phyloP scores from a whole-genome alignment of 495 filamentous ascomycete species.

The Parathielavia hyrcaniae region DNA sequence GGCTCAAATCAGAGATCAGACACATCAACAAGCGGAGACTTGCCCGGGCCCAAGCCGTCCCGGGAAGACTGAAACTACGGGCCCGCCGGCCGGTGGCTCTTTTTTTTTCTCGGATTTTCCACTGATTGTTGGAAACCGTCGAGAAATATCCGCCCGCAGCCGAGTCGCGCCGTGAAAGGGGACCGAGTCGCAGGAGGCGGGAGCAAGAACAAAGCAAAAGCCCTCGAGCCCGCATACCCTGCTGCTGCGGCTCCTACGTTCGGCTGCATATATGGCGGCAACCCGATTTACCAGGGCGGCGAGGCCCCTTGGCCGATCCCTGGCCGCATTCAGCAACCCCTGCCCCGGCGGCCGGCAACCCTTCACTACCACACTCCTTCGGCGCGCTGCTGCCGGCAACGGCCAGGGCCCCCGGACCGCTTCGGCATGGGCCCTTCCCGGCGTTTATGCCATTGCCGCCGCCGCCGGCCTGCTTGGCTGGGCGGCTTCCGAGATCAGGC shows the following conservation, averaged over 20 bases:
- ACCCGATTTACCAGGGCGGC: constrained; percentile 27
- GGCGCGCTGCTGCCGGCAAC: constrained; percentile 18
- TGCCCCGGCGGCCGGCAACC: constrained; percentile 16
- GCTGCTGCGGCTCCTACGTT: constrained; percentile 16
- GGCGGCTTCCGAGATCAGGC: constrained; percentile 31
- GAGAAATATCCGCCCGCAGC: no score
- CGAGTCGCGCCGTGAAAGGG: neutral
- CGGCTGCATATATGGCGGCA: constrained; percentile 34
- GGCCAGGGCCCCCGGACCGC: constrained; percentile 12
- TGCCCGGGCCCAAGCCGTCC: neutral
- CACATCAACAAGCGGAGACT: neutral
- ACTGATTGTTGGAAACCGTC: neutral
- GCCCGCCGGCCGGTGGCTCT: constrained; percentile 2
- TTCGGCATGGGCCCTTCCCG: constrained; percentile 30
- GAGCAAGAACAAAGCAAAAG: constrained; percentile 7
- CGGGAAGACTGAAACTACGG: neutral
- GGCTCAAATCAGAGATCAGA: neutral
- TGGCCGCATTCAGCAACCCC: constrained; percentile 8
- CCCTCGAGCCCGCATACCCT: neutral
- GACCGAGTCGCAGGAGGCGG: constrained; percentile 1
- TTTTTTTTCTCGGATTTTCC: neutral
- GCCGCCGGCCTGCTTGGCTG: constrained; percentile 41
- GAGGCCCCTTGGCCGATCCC: constrained; percentile 27
- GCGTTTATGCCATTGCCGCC: constrained; percentile 37
- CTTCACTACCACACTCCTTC: constrained; percentile 24